Percentiles rank a stretch among this genome's conserved stretches.
phyloP scores from a whole-genome alignment of 768 basidiomycete genomes.

The Termitomyces sp. region DNA sequence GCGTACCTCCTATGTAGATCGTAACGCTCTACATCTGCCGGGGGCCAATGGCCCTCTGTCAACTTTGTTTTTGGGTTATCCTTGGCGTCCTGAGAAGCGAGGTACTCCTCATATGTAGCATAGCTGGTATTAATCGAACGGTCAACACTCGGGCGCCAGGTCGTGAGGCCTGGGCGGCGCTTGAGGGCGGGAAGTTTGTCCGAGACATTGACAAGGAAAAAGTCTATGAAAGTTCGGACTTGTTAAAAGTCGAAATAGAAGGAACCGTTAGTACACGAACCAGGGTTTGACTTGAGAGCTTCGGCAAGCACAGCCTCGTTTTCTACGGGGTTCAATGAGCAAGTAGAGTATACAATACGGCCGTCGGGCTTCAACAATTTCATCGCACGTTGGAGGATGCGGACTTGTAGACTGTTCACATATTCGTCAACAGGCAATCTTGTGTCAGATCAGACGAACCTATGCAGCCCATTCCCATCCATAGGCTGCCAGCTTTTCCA shows the following conservation, averaged over 20 bases:
- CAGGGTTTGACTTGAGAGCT: conserved; percentile 68
- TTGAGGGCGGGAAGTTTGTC: conserved; percentile 66
- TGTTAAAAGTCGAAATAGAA: neutral
- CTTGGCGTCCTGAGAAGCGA: conserved; percentile 44
- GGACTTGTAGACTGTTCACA: conserved; percentile 72
- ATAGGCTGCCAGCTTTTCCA: conserved; percentile 90
- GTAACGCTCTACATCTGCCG: conserved; percentile 53
- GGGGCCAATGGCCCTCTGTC: conserved; percentile 78
- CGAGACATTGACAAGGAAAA: conserved; percentile 78
- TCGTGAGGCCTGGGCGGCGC: conserved; percentile 69
- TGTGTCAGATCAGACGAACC: conserved; percentile 39
- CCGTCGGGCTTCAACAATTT: conserved; percentile 79
- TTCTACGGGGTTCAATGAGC: conserved; percentile 94
- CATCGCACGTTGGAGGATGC: conserved; percentile 93
- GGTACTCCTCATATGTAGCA: conserved; percentile 59
- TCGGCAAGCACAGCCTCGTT: conserved; percentile 95
- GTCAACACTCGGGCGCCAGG: conserved; percentile 76
- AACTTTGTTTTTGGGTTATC: conserved; percentile 61
- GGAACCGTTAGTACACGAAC: conserved; percentile 33
- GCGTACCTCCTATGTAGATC: conserved; percentile 70
- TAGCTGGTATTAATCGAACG: conserved; percentile 47
- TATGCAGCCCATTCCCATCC: conserved; percentile 89
- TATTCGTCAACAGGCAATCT: neutral
- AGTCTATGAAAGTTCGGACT: conserved; percentile 39
- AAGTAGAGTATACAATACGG: conserved; percentile 95